phyloP scores from a whole-genome alignment of 441 rosid genomes.

The Syzygium malaccense region DNA sequence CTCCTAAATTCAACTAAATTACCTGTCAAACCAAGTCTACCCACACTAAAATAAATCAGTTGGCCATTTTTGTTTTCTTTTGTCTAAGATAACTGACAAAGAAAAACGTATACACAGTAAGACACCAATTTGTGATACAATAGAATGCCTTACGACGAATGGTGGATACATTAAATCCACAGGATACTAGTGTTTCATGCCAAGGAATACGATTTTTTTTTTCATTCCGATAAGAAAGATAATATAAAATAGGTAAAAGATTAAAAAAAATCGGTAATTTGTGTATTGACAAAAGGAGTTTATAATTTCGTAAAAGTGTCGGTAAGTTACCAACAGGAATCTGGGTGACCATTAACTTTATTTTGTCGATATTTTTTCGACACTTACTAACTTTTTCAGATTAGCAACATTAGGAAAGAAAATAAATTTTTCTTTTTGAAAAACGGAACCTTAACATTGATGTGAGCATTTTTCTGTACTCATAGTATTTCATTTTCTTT shows the following conservation, averaged over 20 bases:
- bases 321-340: neutral
- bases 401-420: neutral
- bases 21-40: neutral
- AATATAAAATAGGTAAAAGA: neutral
- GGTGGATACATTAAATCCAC: neutral
- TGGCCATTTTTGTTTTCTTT: neutral
- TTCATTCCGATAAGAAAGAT: neutral
- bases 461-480: neutral
- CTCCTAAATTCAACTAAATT: neutral
- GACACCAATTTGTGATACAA: neutral
- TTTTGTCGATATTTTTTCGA: neutral
- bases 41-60: neutral
- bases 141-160: neutral
- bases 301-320: neutral
- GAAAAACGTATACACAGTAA: neutral
- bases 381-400: neutral
- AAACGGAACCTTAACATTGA: neutral
- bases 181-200: neutral
- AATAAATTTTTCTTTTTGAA: neutral
- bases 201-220: neutral
- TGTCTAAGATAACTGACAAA: neutral
- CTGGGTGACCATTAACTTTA: neutral
- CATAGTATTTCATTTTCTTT: neutral
- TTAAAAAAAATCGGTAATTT: neutral
- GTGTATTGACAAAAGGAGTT: neutral